Evolutionary conservation across 1,284 basidiomycete genomes (phyloP), one percentile per base, ranked within the genome.

Genomic region (Austroboletus niveus): DNA sequence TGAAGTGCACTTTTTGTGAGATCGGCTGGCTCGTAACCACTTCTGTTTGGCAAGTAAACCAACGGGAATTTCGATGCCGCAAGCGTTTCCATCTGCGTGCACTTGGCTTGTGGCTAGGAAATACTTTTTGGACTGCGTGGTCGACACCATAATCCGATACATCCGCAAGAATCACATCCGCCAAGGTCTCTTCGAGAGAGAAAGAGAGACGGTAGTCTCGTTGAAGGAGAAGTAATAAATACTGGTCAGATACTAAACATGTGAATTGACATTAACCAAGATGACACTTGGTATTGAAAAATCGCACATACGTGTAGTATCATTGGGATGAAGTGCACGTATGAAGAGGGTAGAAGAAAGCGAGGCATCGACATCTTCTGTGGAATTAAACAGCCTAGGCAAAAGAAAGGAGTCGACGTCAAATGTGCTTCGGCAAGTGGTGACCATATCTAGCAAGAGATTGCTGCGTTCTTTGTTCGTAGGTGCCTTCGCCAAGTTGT

Each of bases 41-140:
- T 2, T 38, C n/a, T 8, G 36, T 39, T 20, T n/a, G 36, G 20
- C 36, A 39, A n/a, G 36, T 20, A 17, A 39, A 8, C 36, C 36
- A 39, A 22, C 36, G 36, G n/a, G 36, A n/a, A 39, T 39, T 39
- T 39, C 14, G 36, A 17, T 39, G n/a, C n/a, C n/a, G 36, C n/a
- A 39, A 20, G 6, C 9, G 36, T n/a, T n/a, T n/a, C 36, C 36
- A 39, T 39, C 17, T 39, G n/a, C n/a, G 17, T n/a, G 29, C 8
- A 20, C 24, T 8, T 8, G 41, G 42, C 4, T 20, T 32, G 31
- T 49, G 32, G 17, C 38, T 62, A 2, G 60, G 45, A 72, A 75
- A 77, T 34, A 72, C 48, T 0, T 47, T 44, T 4, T 20, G 2
- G 6, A 77, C 55, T 1, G 74, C 70, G 8, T 48, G 11, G 47